Base-by-base conservation (phyloP, 2,329 filamentous ascomycete genomes). In the Verticillium dahliae region DNA sequence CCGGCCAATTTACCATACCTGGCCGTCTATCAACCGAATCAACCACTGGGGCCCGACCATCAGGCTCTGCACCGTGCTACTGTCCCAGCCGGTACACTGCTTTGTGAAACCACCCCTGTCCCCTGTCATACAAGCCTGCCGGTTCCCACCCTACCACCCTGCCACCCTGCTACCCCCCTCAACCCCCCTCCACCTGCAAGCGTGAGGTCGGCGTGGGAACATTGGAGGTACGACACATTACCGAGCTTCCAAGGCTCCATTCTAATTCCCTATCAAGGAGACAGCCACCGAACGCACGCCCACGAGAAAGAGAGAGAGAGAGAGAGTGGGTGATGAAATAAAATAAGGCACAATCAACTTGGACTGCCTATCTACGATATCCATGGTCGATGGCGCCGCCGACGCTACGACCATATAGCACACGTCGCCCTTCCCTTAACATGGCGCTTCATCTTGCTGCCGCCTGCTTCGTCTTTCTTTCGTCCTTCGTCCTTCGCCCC, bases 101-200 rank as follows among this genome's bases (percentile, higher is more conserved):
- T 11, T 52, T 62, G 45, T 27, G 45, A 52, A 52, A 27, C 45
- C 45, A 52, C 55, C 37, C 60, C 62, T 58, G 18, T 60, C 62
- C 55, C 34, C 59, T 56, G 59, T 64, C 57, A 61, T 59, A 65
- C 63, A 62, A 59, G 62, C 62, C 62, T 64, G 62, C 59, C 57
- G 54, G 61, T 62, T 65, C 62, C 63, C 60, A 65, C 63, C 14
- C 50, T 65, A 33, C 63, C 41, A 22, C 45, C 45, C 39, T 45
- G 39, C 39, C 39, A 45, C 15, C 15, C 45, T 27, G 45, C 18
- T 18, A 50, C 45, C 18, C 18, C 18, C 18, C 2, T n/a, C n/a
- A n/a, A n/a, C n/a, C n/a, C 45, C 45, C 18, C 45, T 52, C 45
- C 45, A 52, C 45, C 13, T 52, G n/a, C 18, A 52, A 39, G 35